Percentiles rank a stretch among this genome's conserved stretches.
phyloP scores from a whole-genome alignment of 257 asterid species.

The Solanum pennellii region DNA sequence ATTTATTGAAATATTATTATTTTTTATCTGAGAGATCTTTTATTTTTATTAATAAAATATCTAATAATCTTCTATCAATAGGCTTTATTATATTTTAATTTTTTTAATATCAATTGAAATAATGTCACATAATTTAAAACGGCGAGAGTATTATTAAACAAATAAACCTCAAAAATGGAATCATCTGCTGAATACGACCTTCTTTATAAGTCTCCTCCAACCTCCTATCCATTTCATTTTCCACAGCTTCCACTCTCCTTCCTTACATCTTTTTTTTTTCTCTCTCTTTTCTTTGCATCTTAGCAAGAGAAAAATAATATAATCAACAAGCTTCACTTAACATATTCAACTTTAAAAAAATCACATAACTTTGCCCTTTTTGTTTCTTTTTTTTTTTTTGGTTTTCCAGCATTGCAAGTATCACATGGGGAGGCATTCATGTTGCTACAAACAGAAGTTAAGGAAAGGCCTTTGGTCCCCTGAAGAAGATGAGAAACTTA shows the following conservation, averaged over 20 bases:
- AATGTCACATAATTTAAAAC: not conserved
- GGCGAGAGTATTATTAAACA: not conserved
- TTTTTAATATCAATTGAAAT: not conserved
- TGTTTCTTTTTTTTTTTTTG: not conserved
- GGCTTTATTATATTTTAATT: not conserved
- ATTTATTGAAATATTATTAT: not conserved
- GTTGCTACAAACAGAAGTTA: conserved; percentile 78
- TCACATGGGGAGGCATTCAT: conserved; percentile 88
- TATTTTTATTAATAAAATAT: too few relatives aligned
- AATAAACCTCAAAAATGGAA: not conserved
- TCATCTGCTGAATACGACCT: conserved; percentile 1
- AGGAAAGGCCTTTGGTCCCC: conserved; percentile 99
- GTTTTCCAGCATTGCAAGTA: conserved; percentile 13
- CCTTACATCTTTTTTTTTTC: not conserved
- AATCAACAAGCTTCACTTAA: not conserved
- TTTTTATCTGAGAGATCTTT: too few relatives aligned
- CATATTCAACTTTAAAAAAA: not conserved
- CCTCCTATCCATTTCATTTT: conserved; percentile 4
- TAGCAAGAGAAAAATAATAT: not conserved
- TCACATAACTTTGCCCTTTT: not conserved
- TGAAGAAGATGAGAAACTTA: conserved; percentile 92
- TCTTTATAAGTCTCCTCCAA: not conserved
- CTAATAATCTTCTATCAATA: too few relatives aligned
- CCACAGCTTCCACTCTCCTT: not conserved
- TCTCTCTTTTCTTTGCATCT: not conserved